These are phyloP conservation scores for Sporobolomyces phaffii DNA, from an alignment of 768 basidiomycete species.

Conservation along the genomic window DNA sequence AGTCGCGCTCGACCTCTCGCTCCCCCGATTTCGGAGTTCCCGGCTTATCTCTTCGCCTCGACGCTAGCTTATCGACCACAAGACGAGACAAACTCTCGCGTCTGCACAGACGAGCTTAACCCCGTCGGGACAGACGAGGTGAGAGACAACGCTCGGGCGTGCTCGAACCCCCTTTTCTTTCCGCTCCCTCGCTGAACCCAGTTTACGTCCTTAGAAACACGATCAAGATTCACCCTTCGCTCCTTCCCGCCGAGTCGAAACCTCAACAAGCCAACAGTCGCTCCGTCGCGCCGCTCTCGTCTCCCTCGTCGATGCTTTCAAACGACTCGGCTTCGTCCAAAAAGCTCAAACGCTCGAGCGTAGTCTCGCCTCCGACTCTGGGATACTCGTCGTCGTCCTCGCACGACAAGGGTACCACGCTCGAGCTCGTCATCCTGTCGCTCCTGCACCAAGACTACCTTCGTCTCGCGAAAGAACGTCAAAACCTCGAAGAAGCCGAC, in stretches of 20 bases:
- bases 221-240: slow-evolving; percentile 1
- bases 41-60: neutral
- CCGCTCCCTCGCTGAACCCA: neutral
- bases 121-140: neutral
- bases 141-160: too few species aligned
- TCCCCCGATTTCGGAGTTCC: neutral
- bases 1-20: neutral
- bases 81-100: neutral
- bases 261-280: neutral
- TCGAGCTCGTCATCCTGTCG: slow-evolving; percentile 11
- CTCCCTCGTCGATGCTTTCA: neutral
- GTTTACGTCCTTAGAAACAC: neutral
- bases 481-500: slow-evolving; percentile 10
- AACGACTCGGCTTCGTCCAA: neutral
- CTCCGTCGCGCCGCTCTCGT: neutral
- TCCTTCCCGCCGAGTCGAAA: neutral
- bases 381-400: too few species aligned
- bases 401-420: neutral
- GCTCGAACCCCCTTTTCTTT: too few species aligned
- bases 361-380: too few species aligned
- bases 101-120: neutral
- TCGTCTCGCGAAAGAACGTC: neutral
- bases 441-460: slow-evolving; percentile 8
- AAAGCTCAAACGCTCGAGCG: neutral
- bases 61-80: neutral